phyloP scores from a whole-genome alignment of 495 filamentous ascomycete species.

The Clohesyomyces aquaticus region DNA sequence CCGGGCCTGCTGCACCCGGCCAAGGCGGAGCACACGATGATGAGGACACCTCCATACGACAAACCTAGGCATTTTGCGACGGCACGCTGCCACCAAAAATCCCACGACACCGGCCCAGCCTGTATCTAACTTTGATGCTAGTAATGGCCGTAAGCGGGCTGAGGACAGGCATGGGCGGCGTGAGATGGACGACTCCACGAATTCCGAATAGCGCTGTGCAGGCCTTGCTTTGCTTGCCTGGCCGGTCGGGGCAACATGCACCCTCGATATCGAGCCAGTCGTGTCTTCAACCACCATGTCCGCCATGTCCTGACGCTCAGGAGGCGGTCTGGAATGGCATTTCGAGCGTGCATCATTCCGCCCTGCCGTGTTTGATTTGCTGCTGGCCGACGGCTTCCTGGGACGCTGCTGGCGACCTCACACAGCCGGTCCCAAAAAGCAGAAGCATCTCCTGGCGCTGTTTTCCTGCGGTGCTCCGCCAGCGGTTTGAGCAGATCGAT shows the following conservation, averaged over 20 bases:
- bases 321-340: constrained; percentile 34
- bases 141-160: constrained; percentile 33
- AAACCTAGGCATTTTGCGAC: constrained; percentile 21
- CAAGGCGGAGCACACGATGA: constrained; percentile 29
- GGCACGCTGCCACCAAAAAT: constrained; percentile 27
- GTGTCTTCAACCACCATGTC: constrained; percentile 26
- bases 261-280: background rate
- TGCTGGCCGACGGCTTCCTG: background rate
- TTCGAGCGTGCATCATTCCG: constrained; percentile 36
- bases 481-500: constrained; percentile 26
- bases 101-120: constrained; percentile 23
- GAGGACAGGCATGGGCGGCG: constrained; percentile 14
- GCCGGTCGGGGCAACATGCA: constrained; percentile 1
- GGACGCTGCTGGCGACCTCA: background rate
- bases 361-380: constrained; percentile 37
- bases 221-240: background rate
- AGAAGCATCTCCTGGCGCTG: constrained; percentile 1
- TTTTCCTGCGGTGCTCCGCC: constrained; percentile 22
- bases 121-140: constrained; percentile 18
- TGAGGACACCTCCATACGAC: constrained; percentile 19
- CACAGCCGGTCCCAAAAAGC: constrained; percentile 1
- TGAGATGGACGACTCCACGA: background rate
- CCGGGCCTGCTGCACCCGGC: constrained; percentile 32
- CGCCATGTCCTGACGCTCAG: constrained; percentile 13
- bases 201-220: constrained; percentile 5